phyloP scores from a whole-genome alignment of 1,139 yeast species.

The Candida neerlandica region DNA sequence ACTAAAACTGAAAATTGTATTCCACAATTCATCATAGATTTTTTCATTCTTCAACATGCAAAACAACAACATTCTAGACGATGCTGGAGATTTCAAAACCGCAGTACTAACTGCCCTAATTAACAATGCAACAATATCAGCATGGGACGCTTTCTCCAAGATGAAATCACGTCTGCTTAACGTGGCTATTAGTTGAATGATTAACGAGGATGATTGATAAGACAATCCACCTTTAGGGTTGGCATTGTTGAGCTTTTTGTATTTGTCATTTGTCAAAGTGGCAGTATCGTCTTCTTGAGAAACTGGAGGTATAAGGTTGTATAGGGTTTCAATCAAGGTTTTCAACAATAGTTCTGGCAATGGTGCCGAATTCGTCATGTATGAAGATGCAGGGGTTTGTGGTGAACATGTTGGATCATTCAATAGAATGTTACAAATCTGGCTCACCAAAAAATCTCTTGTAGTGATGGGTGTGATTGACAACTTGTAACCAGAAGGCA shows the following conservation, averaged over 20 bases:
- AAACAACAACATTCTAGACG: constrained; percentile 57
- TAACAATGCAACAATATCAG: constrained; percentile 61
- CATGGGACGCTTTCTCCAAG: constrained; percentile 46
- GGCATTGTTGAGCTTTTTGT: constrained; percentile 31
- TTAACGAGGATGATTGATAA: constrained; percentile 57
- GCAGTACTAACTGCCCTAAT: constrained; percentile 57
- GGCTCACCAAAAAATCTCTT: constrained; percentile 63
- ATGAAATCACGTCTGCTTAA: constrained; percentile 47
- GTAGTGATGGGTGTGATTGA: constrained; percentile 47
- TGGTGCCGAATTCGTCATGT: constrained; percentile 7
- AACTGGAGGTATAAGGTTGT: constrained; percentile 59
- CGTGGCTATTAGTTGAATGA: constrained; percentile 55
- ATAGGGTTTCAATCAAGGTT: constrained; percentile 57
- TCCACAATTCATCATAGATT: constrained; percentile 36
- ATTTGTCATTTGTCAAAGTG: constrained; percentile 22
- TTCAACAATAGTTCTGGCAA: constrained; percentile 14
- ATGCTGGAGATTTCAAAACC: constrained; percentile 48
- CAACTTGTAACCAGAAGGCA: constrained; percentile 52
- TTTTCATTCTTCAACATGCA: constrained; percentile 53
- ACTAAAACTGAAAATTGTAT: constrained; percentile 31
- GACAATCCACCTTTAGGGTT: constrained; percentile 54
- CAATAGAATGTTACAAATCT: constrained; percentile 38
- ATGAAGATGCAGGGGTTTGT: constrained; percentile 3
- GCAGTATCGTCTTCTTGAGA: constrained; percentile 18
- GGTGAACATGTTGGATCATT: constrained; percentile 4